Evolutionary conservation across 345 rosid genomes (phyloP), one percentile per base, ranked within the genome.

Genomic region (Leavenworthia alabamica): DNA sequence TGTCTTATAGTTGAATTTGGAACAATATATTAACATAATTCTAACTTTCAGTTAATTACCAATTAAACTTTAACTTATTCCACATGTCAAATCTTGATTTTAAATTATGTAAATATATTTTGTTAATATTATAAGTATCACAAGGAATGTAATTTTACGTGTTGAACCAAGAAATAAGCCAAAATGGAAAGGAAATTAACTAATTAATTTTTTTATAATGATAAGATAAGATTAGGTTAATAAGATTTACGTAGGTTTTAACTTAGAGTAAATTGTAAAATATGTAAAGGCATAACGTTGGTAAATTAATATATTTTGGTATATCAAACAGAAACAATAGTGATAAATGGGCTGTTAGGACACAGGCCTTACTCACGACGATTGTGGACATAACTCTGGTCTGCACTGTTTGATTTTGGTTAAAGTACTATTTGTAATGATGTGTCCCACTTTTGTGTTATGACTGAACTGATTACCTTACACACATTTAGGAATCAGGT

Each of bases 361-460:
- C n/a, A n/a, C n/a, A n/a, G 35, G 49, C 37, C 55, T 5, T 8
- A 60, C 48, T 61, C 76, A 61, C 16, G 69, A 61, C 35, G 69
- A 71, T 71, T 78, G 56, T 75, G 77, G 80, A 73, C 81, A 68
- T 71, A 49, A 67, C 52, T 67, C 24, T 50, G 69, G 54, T 66
- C 49, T 63, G 24, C 74, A 51, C 75, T 68, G 39, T 70, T 15
- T 41, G 66, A 81, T 81, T 67, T n/a, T 37, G 80, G 32, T 52
- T 31, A 47, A 73, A 52, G 35, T 28, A n/a, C n/a, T n/a, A 27
- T 46, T 75, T 33, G 52, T 26, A 66, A 8, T 8, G 8, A 14
- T 26, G 80, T 80, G 46, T 66, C 85, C 80, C 61, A 64, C 75
- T 7, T 39, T n/a, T n/a, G n/a, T n/a, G n/a, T n/a, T n/a, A n/a